Percentiles rank a stretch among this genome's conserved stretches.
These are phyloP conservation scores for Crithidia sp. DNA, from an alignment of 208 protist genomes.

Conservation along the genomic window DNA sequence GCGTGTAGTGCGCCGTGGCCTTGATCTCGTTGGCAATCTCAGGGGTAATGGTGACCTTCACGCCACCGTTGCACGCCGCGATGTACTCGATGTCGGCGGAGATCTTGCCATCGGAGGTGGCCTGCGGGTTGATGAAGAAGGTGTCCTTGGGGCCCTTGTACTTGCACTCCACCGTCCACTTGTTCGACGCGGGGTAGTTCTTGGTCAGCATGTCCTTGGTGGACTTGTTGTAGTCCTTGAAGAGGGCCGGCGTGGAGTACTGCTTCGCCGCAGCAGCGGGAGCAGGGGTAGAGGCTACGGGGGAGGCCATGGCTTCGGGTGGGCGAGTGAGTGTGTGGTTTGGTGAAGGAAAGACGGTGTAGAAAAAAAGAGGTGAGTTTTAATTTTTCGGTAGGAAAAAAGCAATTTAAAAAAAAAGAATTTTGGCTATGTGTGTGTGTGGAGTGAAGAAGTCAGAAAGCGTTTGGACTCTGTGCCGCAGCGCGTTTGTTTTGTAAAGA, in stretches of 20 bases:
- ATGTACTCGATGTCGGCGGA: conserved; percentile 70
- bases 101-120: conserved; percentile 41
- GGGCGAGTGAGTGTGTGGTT: too few species aligned
- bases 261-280: conserved; percentile 13
- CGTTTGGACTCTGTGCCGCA: too few species aligned
- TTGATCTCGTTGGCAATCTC: conserved; percentile 36
- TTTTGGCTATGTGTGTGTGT: too few species aligned
- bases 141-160: conserved; percentile 66
- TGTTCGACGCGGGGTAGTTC: conserved; percentile 50
- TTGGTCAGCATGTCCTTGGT: conserved; percentile 79
- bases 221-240: conserved; percentile 87
- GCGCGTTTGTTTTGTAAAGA: too few species aligned
- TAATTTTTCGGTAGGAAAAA: too few species aligned
- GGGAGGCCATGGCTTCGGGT: not conserved
- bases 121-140: conserved; percentile 69
- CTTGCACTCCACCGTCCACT: conserved; percentile 84
- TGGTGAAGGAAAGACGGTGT: not conserved
- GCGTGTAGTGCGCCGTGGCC: conserved; percentile 46
- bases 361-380: too few species aligned
- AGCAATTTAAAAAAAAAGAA: too few species aligned
- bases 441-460: too few species aligned
- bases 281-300: not conserved
- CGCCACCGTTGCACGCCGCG: conserved; percentile 41
- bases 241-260: conserved; percentile 39
- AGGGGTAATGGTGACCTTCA: conserved; percentile 65